These are phyloP conservation scores for Trichomonas vaginalis DNA, from an alignment of 208 protist genomes.

Conservation along the genomic window DNA sequence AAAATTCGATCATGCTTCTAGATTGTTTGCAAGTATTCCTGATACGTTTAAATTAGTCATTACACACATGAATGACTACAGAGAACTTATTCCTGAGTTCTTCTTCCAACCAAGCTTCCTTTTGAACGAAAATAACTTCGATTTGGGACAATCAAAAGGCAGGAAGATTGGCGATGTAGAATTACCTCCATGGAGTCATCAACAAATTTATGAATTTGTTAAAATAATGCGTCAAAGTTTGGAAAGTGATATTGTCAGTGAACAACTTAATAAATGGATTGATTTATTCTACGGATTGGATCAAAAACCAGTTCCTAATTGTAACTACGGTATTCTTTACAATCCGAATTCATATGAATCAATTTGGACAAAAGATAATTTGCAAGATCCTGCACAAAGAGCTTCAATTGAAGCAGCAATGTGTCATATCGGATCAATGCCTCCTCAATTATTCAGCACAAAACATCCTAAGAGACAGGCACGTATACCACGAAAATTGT, in stretches of 20 bases:
- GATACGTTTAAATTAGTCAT: background rate
- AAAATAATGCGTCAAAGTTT: conserved; percentile 40
- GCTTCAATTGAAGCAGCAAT: conserved; percentile 30
- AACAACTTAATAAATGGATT: conserved; percentile 43
- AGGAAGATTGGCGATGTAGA: conserved; percentile 22
- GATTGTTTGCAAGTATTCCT: background rate
- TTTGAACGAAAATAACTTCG: conserved; percentile 36
- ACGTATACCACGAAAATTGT: background rate
- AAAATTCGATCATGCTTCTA: conserved; percentile 50
- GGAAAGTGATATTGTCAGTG: conserved; percentile 52
- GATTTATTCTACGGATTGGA: background rate
- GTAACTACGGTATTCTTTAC: background rate
- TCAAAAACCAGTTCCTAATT: background rate
- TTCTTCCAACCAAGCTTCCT: conserved; percentile 47
- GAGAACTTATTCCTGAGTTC: conserved; percentile 48
- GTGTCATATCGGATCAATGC: conserved; percentile 43
- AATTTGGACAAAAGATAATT: background rate
- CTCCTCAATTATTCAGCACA: conserved; percentile 39
- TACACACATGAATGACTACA: background rate
- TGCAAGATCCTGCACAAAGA: background rate
- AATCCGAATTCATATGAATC: background rate
- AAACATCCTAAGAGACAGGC: conserved; percentile 31
- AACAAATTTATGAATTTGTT: background rate
- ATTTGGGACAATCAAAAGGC: conserved; percentile 35
- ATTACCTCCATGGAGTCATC: conserved; percentile 28